phyloP scores from a whole-genome alignment of 495 filamentous ascomycete genomes.

The Penicillium lagena region DNA sequence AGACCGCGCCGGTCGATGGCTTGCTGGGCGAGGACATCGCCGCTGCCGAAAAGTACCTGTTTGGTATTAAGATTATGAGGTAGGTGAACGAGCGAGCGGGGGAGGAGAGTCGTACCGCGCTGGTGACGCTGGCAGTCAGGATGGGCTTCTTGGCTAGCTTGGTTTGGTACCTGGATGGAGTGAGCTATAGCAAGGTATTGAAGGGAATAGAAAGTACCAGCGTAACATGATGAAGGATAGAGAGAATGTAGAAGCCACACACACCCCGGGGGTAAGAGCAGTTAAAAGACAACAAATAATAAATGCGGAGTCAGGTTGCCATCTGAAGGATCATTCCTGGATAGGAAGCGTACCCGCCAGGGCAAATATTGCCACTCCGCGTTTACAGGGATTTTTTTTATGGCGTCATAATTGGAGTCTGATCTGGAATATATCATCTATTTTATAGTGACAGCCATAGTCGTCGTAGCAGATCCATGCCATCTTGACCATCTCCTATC shows the following conservation, averaged over 20 bases:
- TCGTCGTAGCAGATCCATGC: too few relatives aligned
- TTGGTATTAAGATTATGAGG: neutral
- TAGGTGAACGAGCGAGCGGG: neutral
- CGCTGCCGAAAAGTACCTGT: slow-evolving; percentile 81
- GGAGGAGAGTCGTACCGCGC: slow-evolving; percentile 46
- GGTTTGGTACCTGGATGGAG: slow-evolving; percentile 70
- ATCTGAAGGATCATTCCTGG: slow-evolving; percentile 3
- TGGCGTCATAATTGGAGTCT: neutral
- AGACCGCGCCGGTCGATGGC: slow-evolving; percentile 75
- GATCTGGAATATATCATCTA: neutral
- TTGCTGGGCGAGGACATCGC: slow-evolving; percentile 91
- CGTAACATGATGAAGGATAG: slow-evolving; percentile 31
- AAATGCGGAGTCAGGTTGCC: slow-evolving; percentile 16
- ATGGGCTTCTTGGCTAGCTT: slow-evolving; percentile 75
- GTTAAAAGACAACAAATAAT: neutral
- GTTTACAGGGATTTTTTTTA: neutral
- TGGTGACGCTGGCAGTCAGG: slow-evolving; percentile 83
- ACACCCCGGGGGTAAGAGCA: neutral
- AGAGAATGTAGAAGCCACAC: slow-evolving; percentile 1
- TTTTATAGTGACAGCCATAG: neutral
- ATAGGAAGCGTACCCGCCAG: slow-evolving; percentile 15
- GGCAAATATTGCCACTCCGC: neutral
- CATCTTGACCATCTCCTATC: too few relatives aligned
- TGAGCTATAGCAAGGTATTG: neutral
- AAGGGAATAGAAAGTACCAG: slow-evolving; percentile 24